Evolutionary conservation across 768 basidiomycete genomes (phyloP), one percentile per base, ranked within the genome.

Genomic region (Rhodotorula kratochvilovae): DNA sequence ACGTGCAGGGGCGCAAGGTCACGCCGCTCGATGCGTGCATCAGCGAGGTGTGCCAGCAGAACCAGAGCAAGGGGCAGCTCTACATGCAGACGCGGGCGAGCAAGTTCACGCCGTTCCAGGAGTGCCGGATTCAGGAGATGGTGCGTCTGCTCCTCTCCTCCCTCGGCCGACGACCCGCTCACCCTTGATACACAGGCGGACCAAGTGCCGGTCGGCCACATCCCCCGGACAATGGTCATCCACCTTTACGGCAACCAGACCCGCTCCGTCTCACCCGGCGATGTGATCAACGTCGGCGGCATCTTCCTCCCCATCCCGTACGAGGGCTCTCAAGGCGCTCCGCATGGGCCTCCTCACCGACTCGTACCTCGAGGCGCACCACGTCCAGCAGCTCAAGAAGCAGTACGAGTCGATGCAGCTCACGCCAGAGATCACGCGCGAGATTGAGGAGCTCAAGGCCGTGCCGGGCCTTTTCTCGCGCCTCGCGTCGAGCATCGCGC

Each of bases 121-220:
- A 99, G 81, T 87, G 96, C 71, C 95, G 95, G 81, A 94, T 99
- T 66, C 96, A 99, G 80, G 96, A 99, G 81, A 95, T 99, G 94
- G 93, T 90, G 68, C 72, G 84, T 73, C 31, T 29, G n/a, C 21
- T 16, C 21, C 45, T 31, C 12, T 21, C 5, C 16, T 27, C 48
- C 31, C 31, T 48, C 7, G 16, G n/a, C 2, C 17, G 42, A n/a
- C 17, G 23, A 15, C 11, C 0, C 27, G 12, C 27, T 55, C 31
- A 39, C 12, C 11, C 5, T 59, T 25, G 12, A 0, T 51, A 12
- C 27, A 11, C 65, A 92, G 92, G 90, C 95, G 35, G 95, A 98
- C 78, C 96, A 99, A 88, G 96, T 99, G 1, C 96, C 96, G 33
- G 95, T 99, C 58, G 96, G 96, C 8, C 96, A 99, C 80, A 99